Base-by-base conservation (phyloP, 805 yeast genomes). In the Myxozyma mucilagina region DNA sequence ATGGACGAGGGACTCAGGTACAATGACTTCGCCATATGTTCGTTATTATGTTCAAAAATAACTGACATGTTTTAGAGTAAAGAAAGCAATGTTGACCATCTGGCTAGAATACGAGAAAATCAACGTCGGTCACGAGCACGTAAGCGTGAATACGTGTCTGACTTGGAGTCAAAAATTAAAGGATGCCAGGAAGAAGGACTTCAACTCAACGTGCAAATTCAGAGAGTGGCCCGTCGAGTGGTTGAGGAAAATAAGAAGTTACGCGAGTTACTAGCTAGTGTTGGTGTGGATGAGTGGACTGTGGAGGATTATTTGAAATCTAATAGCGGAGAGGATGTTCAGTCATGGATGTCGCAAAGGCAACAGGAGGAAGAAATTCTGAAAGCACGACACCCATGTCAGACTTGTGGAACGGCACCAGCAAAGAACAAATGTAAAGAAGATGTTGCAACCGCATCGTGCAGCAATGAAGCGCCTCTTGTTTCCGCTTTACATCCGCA, bases 91-190 rank as follows among this genome's bases (percentile, higher is more conserved):
- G 48, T 8, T 14, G 54, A 60, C 24, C 47, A 60, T 31, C 56
- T 61, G 29, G 65, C 65, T 8, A 53, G 65, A 11, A 61, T 61
- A 39, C 52, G 65, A 18, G 65, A 61, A 47, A 61, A 61, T 29
- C 65, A 61, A 36, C 59, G 65, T 11, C 45, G 65, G 16, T 61
- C 65, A 16, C 53, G 65, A 10, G 65, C 65, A 10, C 62, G 65
- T 20, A 61, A 61, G 57, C 62, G 65, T 16, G 65, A 61, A 43
- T 61, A 61, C 39, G 57, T 61, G 24, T 34, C 50, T 5, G 65
- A 61, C 51, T 29, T 61, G 50, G 65, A 61, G 45, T n/a, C 55
- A 31, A 61, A 61, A 39, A 59, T 61, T 13, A 57, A 53, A 31
- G 42, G 51, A 7, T 61, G 65, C 51, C 62, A 61, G 42, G 57